Evolutionary conservation across 75 land plant species (phyloP), one percentile per base, ranked within the genome.

Genomic region (Cupressus sempervirens): DNA sequence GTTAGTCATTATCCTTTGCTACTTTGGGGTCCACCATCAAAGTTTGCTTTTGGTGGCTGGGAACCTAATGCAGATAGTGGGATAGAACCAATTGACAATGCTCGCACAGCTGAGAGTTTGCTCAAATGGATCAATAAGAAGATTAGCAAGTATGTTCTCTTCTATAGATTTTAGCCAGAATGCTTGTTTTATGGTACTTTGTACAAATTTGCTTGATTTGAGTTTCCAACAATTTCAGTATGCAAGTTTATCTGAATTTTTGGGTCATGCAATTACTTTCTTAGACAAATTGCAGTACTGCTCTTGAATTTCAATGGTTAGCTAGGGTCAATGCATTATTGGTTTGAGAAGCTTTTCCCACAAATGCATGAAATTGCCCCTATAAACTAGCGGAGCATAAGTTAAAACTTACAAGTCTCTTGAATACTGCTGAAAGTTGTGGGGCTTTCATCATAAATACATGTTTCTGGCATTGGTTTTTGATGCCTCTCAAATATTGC

Each of bases 111-210:
- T 80, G 97, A 98, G 38, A 85, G 80, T 12, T 88, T 98, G 76
- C 92, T 98, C 41, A 92, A 86, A 72, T 93, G 93, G 94, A 98
- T 98, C 86, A 98, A 98, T 82, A 92, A 91, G 68, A 89, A 90
- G 84, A 68, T 96, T 48, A 89, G 93, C 88, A 98, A 96, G 99
- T 90, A 91, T 43, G 93, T 83, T 70, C 30, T 65, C 50, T 83
- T 75, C 46, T 20, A n/a, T n/a, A 26, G 40, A 48, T 52, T 34
- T 53, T 8, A 45, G 45, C 45, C 50, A 79, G 26, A 85, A 18
- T 48, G 35, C 12, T 46, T 65, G 85, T 5, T 80, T 85, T 82
- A 86, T 36, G 7, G 46, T 26, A 45, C 50, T 26, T 79, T 41
- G 1, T 23, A 76, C 48, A 45, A 46, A 79, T 23, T 79, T 45